phyloP scores from a whole-genome alignment of 2,329 filamentous ascomycete genomes.

The Neobulgaria alba region DNA sequence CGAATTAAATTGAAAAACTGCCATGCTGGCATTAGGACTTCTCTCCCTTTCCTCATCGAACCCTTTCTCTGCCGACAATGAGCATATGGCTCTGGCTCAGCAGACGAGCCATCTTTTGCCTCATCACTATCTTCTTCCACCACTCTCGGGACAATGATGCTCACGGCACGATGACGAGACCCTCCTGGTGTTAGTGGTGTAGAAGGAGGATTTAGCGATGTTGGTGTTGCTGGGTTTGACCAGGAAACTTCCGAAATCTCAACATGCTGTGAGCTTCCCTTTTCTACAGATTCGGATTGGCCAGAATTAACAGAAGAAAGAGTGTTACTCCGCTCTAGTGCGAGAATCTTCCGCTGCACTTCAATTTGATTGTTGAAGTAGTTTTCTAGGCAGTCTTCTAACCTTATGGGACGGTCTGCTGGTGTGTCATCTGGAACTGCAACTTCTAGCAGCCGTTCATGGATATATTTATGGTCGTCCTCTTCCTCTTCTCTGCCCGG shows the following conservation, averaged over 20 bases:
- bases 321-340: slow-evolving; percentile 50
- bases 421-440: slow-evolving; percentile 69
- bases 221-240: slow-evolving; percentile 20
- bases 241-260: slow-evolving; percentile 19
- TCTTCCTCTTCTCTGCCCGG: slow-evolving; percentile 73
- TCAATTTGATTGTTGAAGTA: slow-evolving; percentile 89
- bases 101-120: slow-evolving; percentile 17
- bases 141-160: slow-evolving; percentile 50
- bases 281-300: slow-evolving; percentile 12
- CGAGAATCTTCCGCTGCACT: slow-evolving; percentile 57
- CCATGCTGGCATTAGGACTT: slow-evolving; percentile 93
- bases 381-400: slow-evolving; percentile 86
- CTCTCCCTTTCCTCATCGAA: slow-evolving; percentile 58
- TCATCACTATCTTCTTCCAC: slow-evolving; percentile 4
- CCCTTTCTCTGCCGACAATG: slow-evolving; percentile 25
- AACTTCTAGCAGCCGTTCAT: slow-evolving; percentile 83
- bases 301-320: slow-evolving; percentile 29
- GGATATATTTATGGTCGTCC: slow-evolving; percentile 91
- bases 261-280: slow-evolving; percentile 16
- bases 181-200: slow-evolving; percentile 19
- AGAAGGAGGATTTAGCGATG: slow-evolving; percentile 12
- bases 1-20: slow-evolving; percentile 93
- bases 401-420: slow-evolving; percentile 55
- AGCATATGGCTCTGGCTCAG: slow-evolving; percentile 33
- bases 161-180: slow-evolving; percentile 34